Base-by-base conservation (phyloP, 2,329 filamentous ascomycete species). In the Dryadomyces sulphureus region DNA sequence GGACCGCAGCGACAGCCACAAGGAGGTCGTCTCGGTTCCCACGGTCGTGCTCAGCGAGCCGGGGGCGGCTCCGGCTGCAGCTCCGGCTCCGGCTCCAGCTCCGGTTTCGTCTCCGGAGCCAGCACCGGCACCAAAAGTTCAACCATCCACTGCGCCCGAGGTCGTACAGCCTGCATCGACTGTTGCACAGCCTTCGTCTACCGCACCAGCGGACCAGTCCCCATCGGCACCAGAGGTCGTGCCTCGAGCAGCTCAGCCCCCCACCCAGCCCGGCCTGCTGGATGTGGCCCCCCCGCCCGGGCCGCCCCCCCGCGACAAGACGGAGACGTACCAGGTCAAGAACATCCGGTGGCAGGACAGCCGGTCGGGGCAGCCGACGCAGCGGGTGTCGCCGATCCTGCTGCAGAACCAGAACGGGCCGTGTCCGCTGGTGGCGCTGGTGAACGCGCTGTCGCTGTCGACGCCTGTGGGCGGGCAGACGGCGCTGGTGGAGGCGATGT, bases 331-430 rank as follows among this genome's bases (percentile, higher is more conserved):
- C 56, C 83, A 88, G 47, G 89, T 96, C 60, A 93, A 94, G 59
- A 88, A 89, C 49, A 81, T 96, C 50, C 79, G 76, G 50, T 96
- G 90, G 89, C 70, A 79, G 49, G 86, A 95, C 59, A 62, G 68
- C 2, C 73, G 59, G 11, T 2, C 73, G 59, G 11, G 68, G 72
- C 0, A 60, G 68, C 69, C 73, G n/a, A 77, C 77, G 45, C 69
- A 85, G 34, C 73, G 86, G 38, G 72, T 74, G n/a, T 90, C 87
- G 0, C 90, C 92, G 0, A 87, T 96, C 47, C 67, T 96, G 36
- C 79, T 93, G 4, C 90, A 98, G 58, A 96, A 95, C 54, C 78
- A 81, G 47, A 98, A 98, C 56, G 92, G 92, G 0, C 92, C 92
- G 1, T 98, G 92, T 61, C 92, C 92, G 1, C 65, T 98, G 14